A percentile compares a stretch with the other conserved stretches of the same genome.
Conservation (phyloP, 768 basidiomycete genomes). For the Leccinum longicurvipes region DNA sequence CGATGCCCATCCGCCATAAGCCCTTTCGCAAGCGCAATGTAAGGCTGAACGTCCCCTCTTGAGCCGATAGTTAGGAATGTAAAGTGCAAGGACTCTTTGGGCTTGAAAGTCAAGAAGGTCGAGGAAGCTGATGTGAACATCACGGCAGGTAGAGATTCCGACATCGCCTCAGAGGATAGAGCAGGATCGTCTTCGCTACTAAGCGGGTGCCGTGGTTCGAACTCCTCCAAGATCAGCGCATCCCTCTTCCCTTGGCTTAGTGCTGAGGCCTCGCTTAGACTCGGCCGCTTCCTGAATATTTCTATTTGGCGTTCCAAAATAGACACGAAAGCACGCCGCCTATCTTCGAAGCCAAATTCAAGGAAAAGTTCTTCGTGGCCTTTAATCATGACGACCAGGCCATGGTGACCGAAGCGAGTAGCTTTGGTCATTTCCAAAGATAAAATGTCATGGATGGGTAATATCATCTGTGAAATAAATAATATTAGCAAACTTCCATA, state of each 20-base stretch:
- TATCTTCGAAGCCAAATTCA: constrained; percentile 81
- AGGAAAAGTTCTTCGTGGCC: constrained; percentile 98
- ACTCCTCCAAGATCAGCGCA: constrained; percentile 81
- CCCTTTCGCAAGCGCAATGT: constrained; percentile 93
- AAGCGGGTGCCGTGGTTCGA: constrained; percentile 51
- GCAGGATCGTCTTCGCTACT: constrained; percentile 39
- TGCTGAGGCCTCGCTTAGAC: constrained; percentile 39
- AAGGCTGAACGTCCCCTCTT: constrained; percentile 96
- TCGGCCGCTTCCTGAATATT: constrained; percentile 50
- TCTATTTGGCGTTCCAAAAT: constrained; percentile 84
- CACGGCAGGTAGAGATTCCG: constrained; percentile 77
- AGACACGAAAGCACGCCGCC: constrained; percentile 71
- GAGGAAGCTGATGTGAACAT: constrained; percentile 97
- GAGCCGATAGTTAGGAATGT: constrained; percentile 97
- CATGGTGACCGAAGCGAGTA: constrained; percentile 85
- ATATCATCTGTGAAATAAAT: constrained; percentile 69
- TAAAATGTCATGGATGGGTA: constrained; percentile 87
- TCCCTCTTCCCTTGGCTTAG: constrained; percentile 59
- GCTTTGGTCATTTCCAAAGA: constrained; percentile 82
- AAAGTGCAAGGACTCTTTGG: constrained; percentile 77
- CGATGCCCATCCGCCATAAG: constrained; percentile 86
- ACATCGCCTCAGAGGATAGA: constrained; percentile 52
- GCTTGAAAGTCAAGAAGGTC: constrained; percentile 96
- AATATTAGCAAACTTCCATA: constrained; percentile 3
- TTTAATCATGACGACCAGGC: constrained; percentile 85